Evolutionary conservation across 2,329 filamentous ascomycete genomes (phyloP).

Genomic region (Amphichorda felina): DNA sequence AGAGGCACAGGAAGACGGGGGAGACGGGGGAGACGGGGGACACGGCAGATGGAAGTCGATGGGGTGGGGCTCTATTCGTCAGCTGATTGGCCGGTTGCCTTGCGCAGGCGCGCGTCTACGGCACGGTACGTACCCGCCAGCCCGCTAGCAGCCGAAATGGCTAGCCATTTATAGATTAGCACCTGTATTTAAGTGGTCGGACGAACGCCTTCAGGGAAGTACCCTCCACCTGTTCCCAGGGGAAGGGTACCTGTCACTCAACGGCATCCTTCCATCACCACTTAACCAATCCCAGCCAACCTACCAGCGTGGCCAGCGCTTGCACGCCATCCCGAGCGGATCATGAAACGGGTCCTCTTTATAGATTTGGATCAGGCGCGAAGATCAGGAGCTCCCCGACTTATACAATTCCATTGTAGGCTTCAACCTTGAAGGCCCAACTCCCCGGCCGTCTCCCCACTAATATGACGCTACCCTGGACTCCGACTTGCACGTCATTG

Average conservation of each 20-base stretch:
- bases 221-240: neutral
- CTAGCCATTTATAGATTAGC: neutral
- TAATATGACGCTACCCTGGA: too few relatives aligned
- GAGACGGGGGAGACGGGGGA: neutral
- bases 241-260: neutral
- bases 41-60: neutral
- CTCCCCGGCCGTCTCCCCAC: too few relatives aligned
- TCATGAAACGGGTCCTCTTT: too few relatives aligned
- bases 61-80: neutral
- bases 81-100: neutral
- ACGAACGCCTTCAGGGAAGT: neutral
- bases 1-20: neutral
- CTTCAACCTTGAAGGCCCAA: too few relatives aligned
- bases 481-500: too few relatives aligned
- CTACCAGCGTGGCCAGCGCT: too few relatives aligned
- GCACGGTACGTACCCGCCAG: neutral
- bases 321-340: too few relatives aligned
- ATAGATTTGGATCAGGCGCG: too few relatives aligned
- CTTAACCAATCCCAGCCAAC: too few relatives aligned
- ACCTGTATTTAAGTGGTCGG: neutral
- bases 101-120: conserved; percentile 1
- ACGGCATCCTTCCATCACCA: too few relatives aligned
- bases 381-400: too few relatives aligned
- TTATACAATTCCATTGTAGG: too few relatives aligned
- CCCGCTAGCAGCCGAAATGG: neutral